A percentile compares a stretch with the other conserved stretches of the same genome.
Evolutionary conservation across 352 stramenopile species (phyloP).

Genomic region (Plasmopara viticola): DNA sequence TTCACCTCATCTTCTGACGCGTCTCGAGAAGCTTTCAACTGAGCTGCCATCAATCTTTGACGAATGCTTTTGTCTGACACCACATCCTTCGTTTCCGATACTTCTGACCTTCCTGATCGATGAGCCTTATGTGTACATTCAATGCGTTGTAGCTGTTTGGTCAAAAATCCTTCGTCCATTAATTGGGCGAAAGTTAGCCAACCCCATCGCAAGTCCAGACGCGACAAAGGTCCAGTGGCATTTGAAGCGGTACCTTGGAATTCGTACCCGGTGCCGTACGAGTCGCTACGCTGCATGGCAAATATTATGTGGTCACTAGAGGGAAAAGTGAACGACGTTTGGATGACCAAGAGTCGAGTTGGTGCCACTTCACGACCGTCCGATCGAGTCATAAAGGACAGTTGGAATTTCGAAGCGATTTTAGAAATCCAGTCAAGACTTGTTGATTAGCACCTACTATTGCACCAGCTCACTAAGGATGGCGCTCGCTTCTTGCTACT

Average conservation of each 20-base stretch:
- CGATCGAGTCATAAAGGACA: neutral
- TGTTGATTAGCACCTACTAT: constrained; percentile 7
- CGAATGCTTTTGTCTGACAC: constrained; percentile 18
- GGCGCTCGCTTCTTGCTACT: constrained; percentile 8
- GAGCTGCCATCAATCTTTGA: constrained; percentile 16
- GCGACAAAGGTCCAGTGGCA: constrained; percentile 2
- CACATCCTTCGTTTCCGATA: neutral
- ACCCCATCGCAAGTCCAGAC: constrained; percentile 61
- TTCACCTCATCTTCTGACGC: constrained; percentile 21
- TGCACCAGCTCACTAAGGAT: constrained; percentile 3
- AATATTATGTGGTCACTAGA: constrained; percentile 7
- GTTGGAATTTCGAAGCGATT: constrained; percentile 13
- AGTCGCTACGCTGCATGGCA: constrained; percentile 10
- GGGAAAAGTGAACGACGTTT: constrained; percentile 16
- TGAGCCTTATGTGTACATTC: constrained; percentile 38
- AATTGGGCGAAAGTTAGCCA: constrained; percentile 57
- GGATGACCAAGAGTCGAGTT: neutral
- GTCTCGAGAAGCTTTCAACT: constrained; percentile 17
- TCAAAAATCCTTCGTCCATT: constrained; percentile 59
- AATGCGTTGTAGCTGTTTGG: constrained; percentile 55
- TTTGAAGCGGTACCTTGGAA: neutral
- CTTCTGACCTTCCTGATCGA: constrained; percentile 3
- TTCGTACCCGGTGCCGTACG: constrained; percentile 24
- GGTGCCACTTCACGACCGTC: neutral
- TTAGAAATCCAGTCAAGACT: constrained; percentile 15